These are phyloP conservation scores for Russula compacta DNA, from an alignment of 768 basidiomycete genomes.

Conservation along the genomic window DNA sequence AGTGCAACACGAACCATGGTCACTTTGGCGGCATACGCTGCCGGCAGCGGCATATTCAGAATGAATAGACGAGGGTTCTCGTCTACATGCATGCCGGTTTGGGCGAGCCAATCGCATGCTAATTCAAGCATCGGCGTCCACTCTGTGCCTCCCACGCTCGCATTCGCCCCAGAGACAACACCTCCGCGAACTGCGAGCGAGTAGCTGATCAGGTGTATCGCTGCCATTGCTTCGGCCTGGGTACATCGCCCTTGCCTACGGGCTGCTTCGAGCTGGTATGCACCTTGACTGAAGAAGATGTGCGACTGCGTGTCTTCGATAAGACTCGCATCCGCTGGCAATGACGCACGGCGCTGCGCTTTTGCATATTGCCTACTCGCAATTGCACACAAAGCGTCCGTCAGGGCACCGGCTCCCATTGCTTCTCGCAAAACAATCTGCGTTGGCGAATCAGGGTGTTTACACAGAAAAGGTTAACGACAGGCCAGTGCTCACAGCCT, in stretches of 20 bases:
- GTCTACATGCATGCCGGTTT: conserved; percentile 51
- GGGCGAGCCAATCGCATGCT: conserved; percentile 67
- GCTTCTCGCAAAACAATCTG: conserved; percentile 15
- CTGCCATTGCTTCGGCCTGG: conserved; percentile 68
- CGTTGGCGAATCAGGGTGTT: not conserved
- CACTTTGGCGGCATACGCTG: conserved; percentile 56
- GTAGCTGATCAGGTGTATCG: conserved; percentile 67
- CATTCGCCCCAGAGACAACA: conserved; percentile 36
- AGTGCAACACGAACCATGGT: conserved; percentile 50
- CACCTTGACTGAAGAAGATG: conserved; percentile 17
- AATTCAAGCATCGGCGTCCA: conserved; percentile 66
- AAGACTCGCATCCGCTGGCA: not conserved
- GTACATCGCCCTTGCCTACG: conserved; percentile 22
- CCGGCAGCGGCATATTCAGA: conserved; percentile 42
- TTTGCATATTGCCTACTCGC: conserved; percentile 15
- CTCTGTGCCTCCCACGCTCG: conserved; percentile 42
- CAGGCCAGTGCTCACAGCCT: conserved; percentile 40
- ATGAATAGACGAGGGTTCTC: conserved; percentile 57
- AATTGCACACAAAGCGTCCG: conserved; percentile 18
- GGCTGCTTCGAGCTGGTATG: conserved; percentile 16
- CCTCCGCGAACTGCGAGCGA: conserved; percentile 33
- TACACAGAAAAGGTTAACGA: not conserved
- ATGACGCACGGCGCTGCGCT: conserved; percentile 12
- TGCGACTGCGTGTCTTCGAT: conserved; percentile 14
- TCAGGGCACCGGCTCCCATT: conserved; percentile 10